Conservation (phyloP, 345 rosid genomes). For the Laguncularia racemosa region DNA sequence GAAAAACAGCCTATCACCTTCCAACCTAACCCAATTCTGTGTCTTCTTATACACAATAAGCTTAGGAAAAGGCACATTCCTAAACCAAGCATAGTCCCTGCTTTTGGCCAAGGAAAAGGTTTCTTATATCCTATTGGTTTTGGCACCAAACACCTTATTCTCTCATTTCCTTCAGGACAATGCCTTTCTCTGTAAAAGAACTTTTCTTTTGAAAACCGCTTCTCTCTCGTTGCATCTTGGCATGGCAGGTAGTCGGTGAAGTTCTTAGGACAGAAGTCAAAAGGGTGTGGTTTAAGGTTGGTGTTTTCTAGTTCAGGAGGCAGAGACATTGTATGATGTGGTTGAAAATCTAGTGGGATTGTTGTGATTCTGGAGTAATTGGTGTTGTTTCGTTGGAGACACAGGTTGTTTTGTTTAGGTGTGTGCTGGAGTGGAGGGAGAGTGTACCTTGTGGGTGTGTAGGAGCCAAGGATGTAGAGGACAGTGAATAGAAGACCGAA, state of each 20-base stretch:
- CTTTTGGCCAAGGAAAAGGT: slow-evolving; percentile 60
- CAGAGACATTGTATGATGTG: slow-evolving; percentile 27
- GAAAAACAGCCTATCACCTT: slow-evolving; percentile 41
- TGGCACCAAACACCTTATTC: slow-evolving; percentile 44
- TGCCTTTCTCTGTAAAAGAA: slow-evolving; percentile 51
- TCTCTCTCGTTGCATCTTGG: slow-evolving; percentile 39
- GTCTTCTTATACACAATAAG: slow-evolving; percentile 40
- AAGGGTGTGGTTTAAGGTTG: slow-evolving; percentile 4
- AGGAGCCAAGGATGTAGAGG: slow-evolving; percentile 28
- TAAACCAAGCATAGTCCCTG: slow-evolving; percentile 46
- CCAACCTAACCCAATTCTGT: slow-evolving; percentile 60
- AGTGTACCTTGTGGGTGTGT: slow-evolving; percentile 9
- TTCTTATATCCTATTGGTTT: slow-evolving; percentile 45
- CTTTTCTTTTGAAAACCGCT: slow-evolving; percentile 20
- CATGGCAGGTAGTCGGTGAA: slow-evolving; percentile 60
- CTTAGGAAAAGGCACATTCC: slow-evolving; percentile 47
- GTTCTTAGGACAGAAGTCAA: slow-evolving; percentile 37
- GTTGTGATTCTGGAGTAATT: slow-evolving; percentile 1
- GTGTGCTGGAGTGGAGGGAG: background rate
- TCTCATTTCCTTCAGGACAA: slow-evolving; percentile 34
- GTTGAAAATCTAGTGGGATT: slow-evolving; percentile 26
- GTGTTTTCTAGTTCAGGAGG: slow-evolving; percentile 9
- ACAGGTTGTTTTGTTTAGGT: slow-evolving; percentile 7
- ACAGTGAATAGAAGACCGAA: slow-evolving; percentile 15
- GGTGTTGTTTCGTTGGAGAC: slow-evolving; percentile 11